Percentiles rank a stretch among this genome's conserved stretches.
These are phyloP conservation scores for Austropuccinia psidii DNA, from an alignment of 1,284 basidiomycete genomes.

Conservation along the genomic window DNA sequence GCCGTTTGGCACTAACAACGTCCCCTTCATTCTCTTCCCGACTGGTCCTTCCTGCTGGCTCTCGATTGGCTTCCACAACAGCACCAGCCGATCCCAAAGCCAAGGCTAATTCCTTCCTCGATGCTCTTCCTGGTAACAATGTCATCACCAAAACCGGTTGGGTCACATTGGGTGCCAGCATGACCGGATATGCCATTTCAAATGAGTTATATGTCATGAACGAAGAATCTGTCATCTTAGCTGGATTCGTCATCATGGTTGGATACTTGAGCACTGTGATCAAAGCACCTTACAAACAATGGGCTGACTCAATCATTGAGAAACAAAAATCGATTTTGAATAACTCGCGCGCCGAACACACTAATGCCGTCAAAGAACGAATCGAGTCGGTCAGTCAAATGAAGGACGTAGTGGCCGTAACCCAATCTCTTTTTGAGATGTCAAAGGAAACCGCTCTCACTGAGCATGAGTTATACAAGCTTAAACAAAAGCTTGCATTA, in stretches of 20 bases:
- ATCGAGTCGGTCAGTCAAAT: slow-evolving; percentile 83
- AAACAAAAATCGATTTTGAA: slow-evolving; percentile 76
- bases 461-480: slow-evolving; percentile 82
- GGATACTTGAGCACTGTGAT: slow-evolving; percentile 70
- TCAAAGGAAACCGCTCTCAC: slow-evolving; percentile 88
- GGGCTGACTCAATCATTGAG: slow-evolving; percentile 77
- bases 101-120: slow-evolving; percentile 81
- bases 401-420: slow-evolving; percentile 87
- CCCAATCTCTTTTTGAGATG: slow-evolving; percentile 79
- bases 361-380: slow-evolving; percentile 82
- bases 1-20: not conserved
- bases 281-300: slow-evolving; percentile 80
- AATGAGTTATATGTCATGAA: slow-evolving; percentile 49
- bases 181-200: slow-evolving; percentile 46
- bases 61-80: too few relatives aligned
- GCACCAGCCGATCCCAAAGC: slow-evolving; percentile 59
- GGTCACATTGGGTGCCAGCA: slow-evolving; percentile 46
- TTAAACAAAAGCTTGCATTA: slow-evolving; percentile 78
- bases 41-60: not conserved
- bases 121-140: slow-evolving; percentile 82
- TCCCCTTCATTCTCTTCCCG: not conserved
- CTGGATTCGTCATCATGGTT: slow-evolving; percentile 73
- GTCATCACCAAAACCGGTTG: slow-evolving; percentile 74
- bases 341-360: slow-evolving; percentile 77
- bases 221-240: slow-evolving; percentile 53